Evolutionary conservation across 2,329 filamentous ascomycete genomes (phyloP).

Genomic region (Cladosporium sp.): DNA sequence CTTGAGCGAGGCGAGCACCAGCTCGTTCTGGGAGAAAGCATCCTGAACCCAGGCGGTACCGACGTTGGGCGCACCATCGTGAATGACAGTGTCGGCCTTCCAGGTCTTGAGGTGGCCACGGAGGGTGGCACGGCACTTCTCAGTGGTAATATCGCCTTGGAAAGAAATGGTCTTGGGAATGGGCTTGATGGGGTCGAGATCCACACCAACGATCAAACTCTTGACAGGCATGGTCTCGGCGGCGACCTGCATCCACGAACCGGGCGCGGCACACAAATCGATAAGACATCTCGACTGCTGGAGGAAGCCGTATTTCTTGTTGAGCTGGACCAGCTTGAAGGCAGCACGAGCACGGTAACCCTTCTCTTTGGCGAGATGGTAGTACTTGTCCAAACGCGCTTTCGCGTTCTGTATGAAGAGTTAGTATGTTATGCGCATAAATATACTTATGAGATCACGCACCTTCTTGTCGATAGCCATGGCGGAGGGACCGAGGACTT

Average conservation of each 20-base stretch:
- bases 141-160: constrained; percentile 96
- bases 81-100: constrained; percentile 93
- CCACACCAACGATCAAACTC: constrained; percentile 90
- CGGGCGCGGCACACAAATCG: constrained; percentile 96
- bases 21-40: constrained; percentile 94
- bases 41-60: constrained; percentile 98
- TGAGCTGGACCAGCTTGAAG: constrained; percentile 96
- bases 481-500: constrained; percentile 16
- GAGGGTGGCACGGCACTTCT: constrained; percentile 90
- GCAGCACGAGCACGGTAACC: constrained; percentile 93
- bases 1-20: constrained; percentile 87
- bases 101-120: constrained; percentile 88
- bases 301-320: constrained; percentile 98
- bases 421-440: constrained; percentile 32
- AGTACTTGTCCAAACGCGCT: constrained; percentile 98
- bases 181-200: constrained; percentile 91
- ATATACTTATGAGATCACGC: constrained; percentile 11
- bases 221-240: constrained; percentile 90
- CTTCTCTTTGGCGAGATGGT: constrained; percentile 97
- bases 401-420: constrained; percentile 69
- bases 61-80: constrained; percentile 96
- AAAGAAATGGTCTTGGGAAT: constrained; percentile 94
- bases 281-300: constrained; percentile 95
- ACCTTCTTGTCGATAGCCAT: constrained; percentile 98
- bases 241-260: constrained; percentile 95